phyloP scores from a whole-genome alignment of 805 yeast genomes.

The Yarrowia osloensis region DNA sequence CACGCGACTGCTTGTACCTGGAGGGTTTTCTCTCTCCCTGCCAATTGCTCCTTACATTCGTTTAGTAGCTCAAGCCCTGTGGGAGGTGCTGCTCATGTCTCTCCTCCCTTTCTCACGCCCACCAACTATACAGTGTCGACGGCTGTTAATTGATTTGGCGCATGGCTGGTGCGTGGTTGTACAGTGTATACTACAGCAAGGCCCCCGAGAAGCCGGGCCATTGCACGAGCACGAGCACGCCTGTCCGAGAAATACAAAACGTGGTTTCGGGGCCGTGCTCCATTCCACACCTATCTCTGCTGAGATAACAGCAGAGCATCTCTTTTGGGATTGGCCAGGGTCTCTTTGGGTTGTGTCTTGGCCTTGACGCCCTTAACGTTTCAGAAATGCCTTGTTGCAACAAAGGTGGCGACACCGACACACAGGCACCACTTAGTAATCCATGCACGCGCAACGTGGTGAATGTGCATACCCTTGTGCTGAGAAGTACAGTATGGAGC shows the following conservation, averaged over 20 bases:
- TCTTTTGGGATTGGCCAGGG: conserved; percentile 1
- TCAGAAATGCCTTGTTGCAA: conserved; percentile 19
- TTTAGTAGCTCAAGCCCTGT: too few species aligned
- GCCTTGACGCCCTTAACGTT: conserved; percentile 16
- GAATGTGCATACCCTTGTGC: conserved; percentile 29
- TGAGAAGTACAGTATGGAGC: background rate
- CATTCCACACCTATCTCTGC: too few species aligned
- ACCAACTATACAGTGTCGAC: conserved; percentile 6
- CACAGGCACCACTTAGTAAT: conserved; percentile 27
- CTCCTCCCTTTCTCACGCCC: background rate
- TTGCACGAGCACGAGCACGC: too few species aligned
- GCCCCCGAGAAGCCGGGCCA: background rate
- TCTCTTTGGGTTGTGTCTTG: background rate
- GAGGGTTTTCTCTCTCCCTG: too few species aligned
- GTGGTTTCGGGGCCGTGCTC: too few species aligned
- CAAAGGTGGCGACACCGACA: conserved; percentile 7
- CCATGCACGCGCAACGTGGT: conserved; percentile 31
- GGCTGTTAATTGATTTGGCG: conserved; percentile 19
- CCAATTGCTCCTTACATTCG: too few species aligned
- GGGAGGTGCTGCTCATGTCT: too few species aligned
- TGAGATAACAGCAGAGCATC: too few species aligned
- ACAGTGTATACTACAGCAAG: background rate
- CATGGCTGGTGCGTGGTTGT: background rate
- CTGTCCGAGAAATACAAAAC: too few species aligned
- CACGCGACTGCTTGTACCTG: background rate